A percentile compares a stretch with the other conserved stretches of the same genome.
phyloP scores from a whole-genome alignment of 1,139 yeast species.

The Meyerozyma athensensis region DNA sequence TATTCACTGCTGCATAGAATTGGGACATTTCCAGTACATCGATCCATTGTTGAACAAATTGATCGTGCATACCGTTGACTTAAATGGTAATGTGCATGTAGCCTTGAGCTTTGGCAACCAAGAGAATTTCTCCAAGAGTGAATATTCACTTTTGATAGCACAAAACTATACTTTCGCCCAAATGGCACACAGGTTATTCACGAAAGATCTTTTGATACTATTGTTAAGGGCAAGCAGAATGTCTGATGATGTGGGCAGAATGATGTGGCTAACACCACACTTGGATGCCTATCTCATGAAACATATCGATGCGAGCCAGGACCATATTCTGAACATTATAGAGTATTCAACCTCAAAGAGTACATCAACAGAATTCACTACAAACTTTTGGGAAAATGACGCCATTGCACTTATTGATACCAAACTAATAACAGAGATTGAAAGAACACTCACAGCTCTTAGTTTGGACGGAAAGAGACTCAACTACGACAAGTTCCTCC shows the following conservation, averaged over 20 bases:
- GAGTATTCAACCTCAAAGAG: not conserved
- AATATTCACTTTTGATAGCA: constrained; percentile 13
- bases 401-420: not conserved
- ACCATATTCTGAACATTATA: not conserved
- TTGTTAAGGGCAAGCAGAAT: constrained; percentile 23
- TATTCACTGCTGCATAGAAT: constrained; percentile 27
- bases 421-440: not conserved
- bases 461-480: not conserved
- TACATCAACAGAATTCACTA: not conserved
- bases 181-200: constrained; percentile 19
- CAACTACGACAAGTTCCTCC: not conserved
- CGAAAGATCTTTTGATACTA: constrained; percentile 22
- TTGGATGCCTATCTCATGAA: constrained; percentile 26
- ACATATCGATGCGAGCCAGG: not conserved
- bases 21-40: constrained; percentile 25
- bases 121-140: constrained; percentile 4
- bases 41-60: constrained; percentile 34
- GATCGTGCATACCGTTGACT: constrained; percentile 23
- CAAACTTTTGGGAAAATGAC: not conserved
- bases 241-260: constrained; percentile 32
- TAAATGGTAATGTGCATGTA: constrained; percentile 10
- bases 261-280: constrained; percentile 38
- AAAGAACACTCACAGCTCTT: not conserved
- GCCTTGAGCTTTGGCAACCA: constrained; percentile 17
- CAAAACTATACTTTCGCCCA: constrained; percentile 11